A percentile compares a stretch with the other conserved stretches of the same genome.
phyloP scores from a whole-genome alignment of 169 alveolate genomes.

The Besnoitia besnoiti region DNA sequence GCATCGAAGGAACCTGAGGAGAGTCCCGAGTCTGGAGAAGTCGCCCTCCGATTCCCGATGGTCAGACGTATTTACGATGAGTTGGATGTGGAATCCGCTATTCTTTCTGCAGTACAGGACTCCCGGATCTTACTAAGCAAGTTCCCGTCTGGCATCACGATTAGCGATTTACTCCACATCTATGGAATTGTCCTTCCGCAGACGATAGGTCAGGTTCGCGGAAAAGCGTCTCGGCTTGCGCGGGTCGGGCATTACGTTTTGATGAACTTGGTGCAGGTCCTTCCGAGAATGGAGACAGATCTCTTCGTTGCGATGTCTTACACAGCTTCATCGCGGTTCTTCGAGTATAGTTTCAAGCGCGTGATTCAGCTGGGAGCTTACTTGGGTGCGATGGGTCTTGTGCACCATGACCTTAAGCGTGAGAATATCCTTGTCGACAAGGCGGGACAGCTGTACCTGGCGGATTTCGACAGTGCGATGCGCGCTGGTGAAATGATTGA shows the following conservation, averaged over 20 bases:
- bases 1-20: neutral
- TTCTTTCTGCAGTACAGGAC: neutral
- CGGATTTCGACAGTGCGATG: neutral
- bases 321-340: neutral
- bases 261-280: neutral
- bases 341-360: neutral
- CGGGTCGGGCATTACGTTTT: neutral
- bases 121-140: neutral
- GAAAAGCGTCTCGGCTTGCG: neutral
- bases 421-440: neutral
- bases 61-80: neutral
- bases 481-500: neutral
- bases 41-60: neutral
- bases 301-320: neutral
- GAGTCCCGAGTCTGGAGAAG: neutral
- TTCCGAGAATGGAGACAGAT: neutral
- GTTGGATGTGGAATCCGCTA: neutral
- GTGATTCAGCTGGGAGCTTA: neutral
- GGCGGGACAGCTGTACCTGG: neutral
- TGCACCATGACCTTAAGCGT: constrained; percentile 1
- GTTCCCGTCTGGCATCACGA: neutral
- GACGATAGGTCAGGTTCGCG: neutral
- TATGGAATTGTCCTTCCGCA: neutral
- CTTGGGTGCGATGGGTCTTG: neutral
- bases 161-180: neutral